Evolutionary conservation across 116 monocot species (phyloP).

Genomic region (Iris pallida): DNA sequence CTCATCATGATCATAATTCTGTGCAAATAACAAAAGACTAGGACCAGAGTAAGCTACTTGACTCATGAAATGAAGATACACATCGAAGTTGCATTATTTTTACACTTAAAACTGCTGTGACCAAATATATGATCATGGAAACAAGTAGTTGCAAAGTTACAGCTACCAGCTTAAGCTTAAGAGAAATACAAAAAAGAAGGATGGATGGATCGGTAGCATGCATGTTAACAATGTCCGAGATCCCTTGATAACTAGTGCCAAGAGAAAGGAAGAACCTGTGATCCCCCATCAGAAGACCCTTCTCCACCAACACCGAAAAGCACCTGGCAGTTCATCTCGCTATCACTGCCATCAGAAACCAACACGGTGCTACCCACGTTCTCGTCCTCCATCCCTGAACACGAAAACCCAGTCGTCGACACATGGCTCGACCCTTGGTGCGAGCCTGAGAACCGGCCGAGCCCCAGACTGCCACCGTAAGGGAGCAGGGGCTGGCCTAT

Average conservation of each 20-base stretch:
- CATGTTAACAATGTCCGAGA: no score
- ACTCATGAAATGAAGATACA: no score
- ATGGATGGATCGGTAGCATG: no score
- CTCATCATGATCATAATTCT: no score
- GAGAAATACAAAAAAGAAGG: no score
- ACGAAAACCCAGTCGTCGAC: slow-evolving; percentile 18
- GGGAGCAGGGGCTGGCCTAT: slow-evolving; percentile 39
- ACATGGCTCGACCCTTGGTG: slow-evolving; percentile 1
- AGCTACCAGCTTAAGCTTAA: no score
- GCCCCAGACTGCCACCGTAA: slow-evolving; percentile 10
- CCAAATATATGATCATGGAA: no score
- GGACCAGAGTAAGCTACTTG: no score
- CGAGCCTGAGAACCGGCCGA: slow-evolving; percentile 3
- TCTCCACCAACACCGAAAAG: slow-evolving; percentile 28
- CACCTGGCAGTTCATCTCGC: slow-evolving; percentile 28
- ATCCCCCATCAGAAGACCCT: slow-evolving; percentile 26
- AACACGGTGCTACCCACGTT: slow-evolving; percentile 7
- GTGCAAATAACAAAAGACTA: no score
- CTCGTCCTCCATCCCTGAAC: slow-evolving; percentile 17
- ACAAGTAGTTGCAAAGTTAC: no score
- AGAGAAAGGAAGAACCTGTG: slow-evolving; percentile 36
- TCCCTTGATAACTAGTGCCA: slow-evolving; percentile 32
- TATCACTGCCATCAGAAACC: slow-evolving; percentile 20
- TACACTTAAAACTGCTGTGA: no score
- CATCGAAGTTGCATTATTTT: no score